These are phyloP conservation scores for Aegilops bicornis DNA, from an alignment of 176 grass and related monocot genomes.

Conservation along the genomic window DNA sequence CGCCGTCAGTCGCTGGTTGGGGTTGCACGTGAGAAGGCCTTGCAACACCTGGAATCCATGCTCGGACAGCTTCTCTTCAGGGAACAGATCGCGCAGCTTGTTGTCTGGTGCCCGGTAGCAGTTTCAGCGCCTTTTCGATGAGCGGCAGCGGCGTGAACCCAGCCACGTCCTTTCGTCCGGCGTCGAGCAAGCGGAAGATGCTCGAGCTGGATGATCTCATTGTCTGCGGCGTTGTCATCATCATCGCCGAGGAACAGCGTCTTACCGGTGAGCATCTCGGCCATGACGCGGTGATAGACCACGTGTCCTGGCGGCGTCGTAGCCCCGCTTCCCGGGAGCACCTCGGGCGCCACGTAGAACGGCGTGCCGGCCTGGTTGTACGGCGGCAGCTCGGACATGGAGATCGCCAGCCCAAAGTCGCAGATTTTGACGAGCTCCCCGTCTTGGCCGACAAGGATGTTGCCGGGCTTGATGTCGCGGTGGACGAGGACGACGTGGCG, in stretches of 20 bases:
- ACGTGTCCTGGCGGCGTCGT: background rate
- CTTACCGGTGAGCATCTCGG: background rate
- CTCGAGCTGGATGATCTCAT: background rate
- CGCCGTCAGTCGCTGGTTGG: background rate
- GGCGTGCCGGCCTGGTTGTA: background rate
- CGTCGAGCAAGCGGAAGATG: background rate
- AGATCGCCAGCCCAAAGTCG: background rate
- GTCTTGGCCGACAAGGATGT: background rate
- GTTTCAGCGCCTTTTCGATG: background rate
- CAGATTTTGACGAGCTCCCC: background rate
- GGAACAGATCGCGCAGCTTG: background rate
- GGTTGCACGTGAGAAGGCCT: constrained; percentile 4
- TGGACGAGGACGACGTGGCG: constrained; percentile 9
- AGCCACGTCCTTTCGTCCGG: background rate
- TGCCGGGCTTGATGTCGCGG: constrained; percentile 8
- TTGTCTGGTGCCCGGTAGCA: background rate
- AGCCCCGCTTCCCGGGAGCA: background rate
- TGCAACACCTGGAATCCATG: background rate
- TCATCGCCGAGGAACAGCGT: background rate
- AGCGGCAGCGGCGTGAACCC: background rate
- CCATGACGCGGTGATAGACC: constrained; percentile 9
- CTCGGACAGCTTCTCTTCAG: background rate
- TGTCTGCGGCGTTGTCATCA: background rate
- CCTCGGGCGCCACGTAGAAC: background rate
- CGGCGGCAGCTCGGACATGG: background rate